These are phyloP conservation scores for Colletotrichum sp. DNA, from an alignment of 2,329 filamentous ascomycete species.

Conservation along the genomic window DNA sequence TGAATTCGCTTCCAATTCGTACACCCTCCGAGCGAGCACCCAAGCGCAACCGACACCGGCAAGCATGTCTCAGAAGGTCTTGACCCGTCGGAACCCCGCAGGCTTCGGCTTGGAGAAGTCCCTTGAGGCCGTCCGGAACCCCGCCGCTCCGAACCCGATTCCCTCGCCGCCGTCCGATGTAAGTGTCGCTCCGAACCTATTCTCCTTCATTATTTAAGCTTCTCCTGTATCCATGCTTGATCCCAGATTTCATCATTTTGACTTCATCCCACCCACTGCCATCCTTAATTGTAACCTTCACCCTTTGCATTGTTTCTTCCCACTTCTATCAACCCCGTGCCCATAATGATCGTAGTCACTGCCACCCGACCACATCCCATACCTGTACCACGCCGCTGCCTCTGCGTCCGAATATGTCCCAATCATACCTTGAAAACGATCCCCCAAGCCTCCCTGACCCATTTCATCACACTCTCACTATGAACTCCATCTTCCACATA, in stretches of 20 bases:
- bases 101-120: constrained; percentile 30
- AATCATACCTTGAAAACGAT: neutral
- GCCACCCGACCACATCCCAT: neutral
- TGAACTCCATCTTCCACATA: neutral
- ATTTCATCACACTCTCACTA: neutral
- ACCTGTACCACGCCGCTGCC: no score
- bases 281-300: neutral
- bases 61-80: constrained; percentile 40
- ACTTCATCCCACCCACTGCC: neutral
- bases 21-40: neutral
- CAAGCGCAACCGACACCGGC: constrained; percentile 36
- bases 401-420: no score
- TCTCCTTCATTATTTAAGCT: neutral
- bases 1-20: neutral
- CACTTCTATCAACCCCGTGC: neutral
- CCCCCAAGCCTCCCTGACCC: neutral
- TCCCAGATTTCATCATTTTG: neutral
- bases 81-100: constrained; percentile 28
- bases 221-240: neutral
- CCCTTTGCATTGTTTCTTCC: neutral
- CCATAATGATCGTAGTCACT: neutral
- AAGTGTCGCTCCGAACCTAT: neutral
- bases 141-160: constrained; percentile 13
- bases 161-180: constrained; percentile 22
- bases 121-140: constrained; percentile 25